Conservation (phyloP, 2,329 filamentous ascomycete genomes). For the Colletotrichum musae region DNA sequence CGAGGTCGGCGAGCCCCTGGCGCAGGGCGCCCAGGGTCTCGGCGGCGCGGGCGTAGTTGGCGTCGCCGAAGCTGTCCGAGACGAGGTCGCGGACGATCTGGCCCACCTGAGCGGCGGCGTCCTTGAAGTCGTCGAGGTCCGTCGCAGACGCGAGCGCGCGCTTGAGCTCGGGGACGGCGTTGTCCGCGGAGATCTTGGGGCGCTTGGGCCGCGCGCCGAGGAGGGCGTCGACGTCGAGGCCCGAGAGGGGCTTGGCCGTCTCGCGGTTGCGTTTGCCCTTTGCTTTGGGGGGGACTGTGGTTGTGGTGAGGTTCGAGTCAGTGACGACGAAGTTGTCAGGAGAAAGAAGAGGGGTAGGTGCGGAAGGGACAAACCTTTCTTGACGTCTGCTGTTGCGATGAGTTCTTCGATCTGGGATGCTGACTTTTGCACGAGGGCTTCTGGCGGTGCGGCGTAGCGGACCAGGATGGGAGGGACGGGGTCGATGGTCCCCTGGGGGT, state of each 20-base stretch:
- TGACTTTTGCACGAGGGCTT: constrained; percentile 73
- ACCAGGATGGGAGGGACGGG: constrained; percentile 75
- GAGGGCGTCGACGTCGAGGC: constrained; percentile 87
- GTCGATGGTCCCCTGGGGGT: constrained; percentile 76
- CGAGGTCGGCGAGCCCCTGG: constrained; percentile 80
- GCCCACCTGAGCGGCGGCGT: constrained; percentile 82
- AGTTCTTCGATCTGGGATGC: constrained; percentile 73
- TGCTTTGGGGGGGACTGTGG: constrained; percentile 81
- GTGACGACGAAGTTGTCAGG: not conserved
- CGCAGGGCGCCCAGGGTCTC: constrained; percentile 86
- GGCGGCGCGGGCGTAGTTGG: constrained; percentile 79
- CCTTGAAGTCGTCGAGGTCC: constrained; percentile 72
- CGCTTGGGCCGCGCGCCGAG: constrained; percentile 70
- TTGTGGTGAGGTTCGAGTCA: constrained; percentile 40
- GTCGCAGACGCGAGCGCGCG: constrained; percentile 76
- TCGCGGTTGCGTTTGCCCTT: constrained; percentile 82
- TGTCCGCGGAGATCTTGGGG: constrained; percentile 69
- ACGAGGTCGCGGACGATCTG: constrained; percentile 79
- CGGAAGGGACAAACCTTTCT: constrained; percentile 72
- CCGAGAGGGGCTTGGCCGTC: constrained; percentile 85
- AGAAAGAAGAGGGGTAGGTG: not conserved
- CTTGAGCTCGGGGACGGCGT: constrained; percentile 93
- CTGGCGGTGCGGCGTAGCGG: constrained; percentile 80
- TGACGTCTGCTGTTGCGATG: constrained; percentile 81
- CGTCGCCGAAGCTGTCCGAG: constrained; percentile 80